phyloP scores from a whole-genome alignment of 495 filamentous ascomycete genomes.

The Neurospora sp. region DNA sequence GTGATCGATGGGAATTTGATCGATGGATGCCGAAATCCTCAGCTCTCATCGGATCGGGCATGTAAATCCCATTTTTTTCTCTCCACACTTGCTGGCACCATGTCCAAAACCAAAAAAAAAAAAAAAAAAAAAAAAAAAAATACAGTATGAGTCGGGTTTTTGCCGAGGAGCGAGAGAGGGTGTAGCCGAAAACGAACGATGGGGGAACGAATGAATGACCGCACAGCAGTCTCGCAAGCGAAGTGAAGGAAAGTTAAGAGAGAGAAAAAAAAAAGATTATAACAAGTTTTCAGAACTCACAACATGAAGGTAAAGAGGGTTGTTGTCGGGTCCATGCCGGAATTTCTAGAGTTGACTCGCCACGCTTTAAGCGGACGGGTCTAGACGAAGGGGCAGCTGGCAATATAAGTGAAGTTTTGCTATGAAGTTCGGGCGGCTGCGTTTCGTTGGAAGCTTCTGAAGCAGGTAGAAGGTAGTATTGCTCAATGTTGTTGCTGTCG shows the following conservation, averaged over 20 bases:
- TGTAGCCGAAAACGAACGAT: slow-evolving; percentile 1
- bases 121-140: background rate
- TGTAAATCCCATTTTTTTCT: background rate
- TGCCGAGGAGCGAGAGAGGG: background rate
- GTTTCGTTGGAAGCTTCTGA: slow-evolving; percentile 3
- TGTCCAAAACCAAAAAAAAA: background rate
- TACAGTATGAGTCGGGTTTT: background rate
- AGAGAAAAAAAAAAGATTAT: slow-evolving; percentile 31
- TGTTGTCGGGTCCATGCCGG: slow-evolving; percentile 57
- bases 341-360: slow-evolving; percentile 12
- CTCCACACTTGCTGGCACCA: background rate
- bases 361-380: slow-evolving; percentile 15
- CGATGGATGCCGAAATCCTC: background rate
- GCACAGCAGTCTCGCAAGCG: slow-evolving; percentile 6
- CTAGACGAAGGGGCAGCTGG: slow-evolving; percentile 4
- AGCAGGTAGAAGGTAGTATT: slow-evolving; percentile 1
- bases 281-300: slow-evolving; percentile 39
- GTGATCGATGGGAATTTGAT: background rate
- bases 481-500: slow-evolving; percentile 2
- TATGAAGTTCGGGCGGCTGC: slow-evolving; percentile 4
- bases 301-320: slow-evolving; percentile 66
- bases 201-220: background rate
- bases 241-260: slow-evolving; percentile 8
- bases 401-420: slow-evolving; percentile 17
- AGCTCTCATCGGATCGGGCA: background rate